These are phyloP conservation scores for Penicillium robsamsonii DNA, from an alignment of 495 filamentous ascomycete genomes.

Conservation along the genomic window DNA sequence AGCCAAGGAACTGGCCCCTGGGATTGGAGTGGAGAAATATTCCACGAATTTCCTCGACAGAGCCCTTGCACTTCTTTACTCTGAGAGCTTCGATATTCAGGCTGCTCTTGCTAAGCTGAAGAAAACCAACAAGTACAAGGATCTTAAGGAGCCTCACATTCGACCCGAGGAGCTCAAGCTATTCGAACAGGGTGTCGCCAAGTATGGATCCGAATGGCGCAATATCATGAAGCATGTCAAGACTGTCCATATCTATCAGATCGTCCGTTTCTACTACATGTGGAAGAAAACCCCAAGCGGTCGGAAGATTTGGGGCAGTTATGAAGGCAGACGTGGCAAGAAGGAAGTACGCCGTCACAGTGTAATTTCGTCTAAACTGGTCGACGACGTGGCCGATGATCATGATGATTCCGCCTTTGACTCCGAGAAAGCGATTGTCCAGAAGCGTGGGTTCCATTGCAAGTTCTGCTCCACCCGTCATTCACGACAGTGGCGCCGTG, in stretches of 20 bases:
- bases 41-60: slow-evolving; percentile 90
- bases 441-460: slow-evolving; percentile 85
- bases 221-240: slow-evolving; percentile 76
- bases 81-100: slow-evolving; percentile 65
- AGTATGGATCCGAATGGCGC: slow-evolving; percentile 87
- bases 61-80: slow-evolving; percentile 70
- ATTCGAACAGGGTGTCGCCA: slow-evolving; percentile 89
- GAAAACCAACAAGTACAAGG: slow-evolving; percentile 64
- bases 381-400: slow-evolving; percentile 91
- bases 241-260: slow-evolving; percentile 68
- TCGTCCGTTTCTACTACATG: slow-evolving; percentile 91
- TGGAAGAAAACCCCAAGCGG: slow-evolving; percentile 96
- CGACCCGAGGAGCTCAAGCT: slow-evolving; percentile 74
- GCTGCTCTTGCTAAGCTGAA: slow-evolving; percentile 71
- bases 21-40: slow-evolving; percentile 62
- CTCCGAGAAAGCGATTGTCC: slow-evolving; percentile 72
- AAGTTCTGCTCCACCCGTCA: slow-evolving; percentile 82
- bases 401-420: slow-evolving; percentile 97
- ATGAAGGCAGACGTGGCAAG: slow-evolving; percentile 79
- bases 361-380: slow-evolving; percentile 60
- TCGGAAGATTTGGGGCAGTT: slow-evolving; percentile 84
- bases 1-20: slow-evolving; percentile 58
- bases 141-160: slow-evolving; percentile 82
- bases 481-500: slow-evolving; percentile 89
- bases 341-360: slow-evolving; percentile 68